Base-by-base conservation (phyloP, 2,329 filamentous ascomycete species). In the Ilyonectria robusta region DNA sequence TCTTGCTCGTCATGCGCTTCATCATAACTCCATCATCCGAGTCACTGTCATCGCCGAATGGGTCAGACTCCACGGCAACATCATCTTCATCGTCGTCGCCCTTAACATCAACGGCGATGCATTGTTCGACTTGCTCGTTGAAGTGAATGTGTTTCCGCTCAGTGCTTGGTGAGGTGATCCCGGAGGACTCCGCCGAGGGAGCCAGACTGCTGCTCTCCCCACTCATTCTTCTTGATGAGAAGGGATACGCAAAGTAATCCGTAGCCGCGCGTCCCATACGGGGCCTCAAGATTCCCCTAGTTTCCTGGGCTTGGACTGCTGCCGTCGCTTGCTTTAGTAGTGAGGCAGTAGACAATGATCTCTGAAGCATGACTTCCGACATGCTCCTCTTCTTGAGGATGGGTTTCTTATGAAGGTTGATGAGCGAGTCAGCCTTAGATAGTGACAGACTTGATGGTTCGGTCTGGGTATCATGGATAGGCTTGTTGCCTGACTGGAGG, bases 351-450 rank as follows among this genome's bases (percentile, higher is more conserved):
- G 95, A 97, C 8, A 98, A 81, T 0, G 95, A 98, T 69, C 92
- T 89, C 78, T 97, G 94, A 9, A 98, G 87, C 89, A 98, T 97
- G 47, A 97, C 88, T 80, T 98, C 95, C 0, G 95, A 98, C 87
- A 97, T 95, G 80, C 94, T 97, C 71, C 95, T 90, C 86, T 98
- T 98, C 84, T 98, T 98, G 66, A 99, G 82, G 66, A 98, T 98
- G 1, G 95, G 94, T 82, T 97, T 97, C 82, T 95, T 94, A 71
- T 78, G 84, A 21, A 82, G 59, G 55, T 90, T 89, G 70, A 92
- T 82, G 70, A 94, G 92, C 0, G 93, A 94, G 71, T 84, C 84
- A 5, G 83, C 83, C 73, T 88, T 86, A 31, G 86, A 88, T 17
- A 89, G 66, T 17, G 81, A 78, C 4, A 81, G 79, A 68, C 84